Percentiles rank a stretch among this genome's conserved stretches.
Conservation (phyloP, 2,329 filamentous ascomycete species). For the Aspergillus tamarii region DNA sequence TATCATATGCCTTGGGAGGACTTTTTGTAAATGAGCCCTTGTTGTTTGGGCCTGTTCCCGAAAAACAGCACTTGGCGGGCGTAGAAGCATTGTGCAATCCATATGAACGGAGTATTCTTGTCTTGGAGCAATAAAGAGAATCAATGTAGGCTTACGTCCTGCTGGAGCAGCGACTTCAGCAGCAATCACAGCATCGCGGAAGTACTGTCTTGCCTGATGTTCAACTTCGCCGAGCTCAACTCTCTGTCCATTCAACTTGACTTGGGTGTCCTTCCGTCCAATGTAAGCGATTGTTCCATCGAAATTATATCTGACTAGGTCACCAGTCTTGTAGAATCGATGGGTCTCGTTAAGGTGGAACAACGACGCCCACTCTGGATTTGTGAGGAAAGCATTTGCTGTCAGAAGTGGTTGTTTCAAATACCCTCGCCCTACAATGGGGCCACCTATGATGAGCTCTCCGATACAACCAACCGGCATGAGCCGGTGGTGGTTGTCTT, state of each 20-base stretch:
- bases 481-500: conserved; percentile 21
- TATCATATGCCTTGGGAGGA: conserved; percentile 7
- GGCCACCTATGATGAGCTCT: conserved; percentile 46
- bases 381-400: neutral
- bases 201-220: conserved; percentile 28
- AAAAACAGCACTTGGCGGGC: neutral
- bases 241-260: conserved; percentile 64
- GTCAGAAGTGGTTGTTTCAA: neutral
- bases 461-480: conserved; percentile 43
- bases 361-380: neutral
- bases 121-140: neutral
- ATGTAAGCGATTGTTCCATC: conserved; percentile 24
- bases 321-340: conserved; percentile 31
- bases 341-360: neutral
- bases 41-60: too few relatives aligned
- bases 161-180: neutral
- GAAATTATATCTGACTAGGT: conserved; percentile 26
- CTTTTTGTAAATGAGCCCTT: neutral
- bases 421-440: conserved; percentile 43
- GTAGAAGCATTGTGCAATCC: neutral
- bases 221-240: conserved; percentile 58
- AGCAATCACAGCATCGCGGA: neutral
- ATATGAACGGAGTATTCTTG: neutral
- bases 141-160: neutral
- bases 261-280: conserved; percentile 57